Evolutionary conservation across 805 yeast genomes (phyloP), one percentile per base, ranked within the genome.

Genomic region (Alloascoidea africana): DNA sequence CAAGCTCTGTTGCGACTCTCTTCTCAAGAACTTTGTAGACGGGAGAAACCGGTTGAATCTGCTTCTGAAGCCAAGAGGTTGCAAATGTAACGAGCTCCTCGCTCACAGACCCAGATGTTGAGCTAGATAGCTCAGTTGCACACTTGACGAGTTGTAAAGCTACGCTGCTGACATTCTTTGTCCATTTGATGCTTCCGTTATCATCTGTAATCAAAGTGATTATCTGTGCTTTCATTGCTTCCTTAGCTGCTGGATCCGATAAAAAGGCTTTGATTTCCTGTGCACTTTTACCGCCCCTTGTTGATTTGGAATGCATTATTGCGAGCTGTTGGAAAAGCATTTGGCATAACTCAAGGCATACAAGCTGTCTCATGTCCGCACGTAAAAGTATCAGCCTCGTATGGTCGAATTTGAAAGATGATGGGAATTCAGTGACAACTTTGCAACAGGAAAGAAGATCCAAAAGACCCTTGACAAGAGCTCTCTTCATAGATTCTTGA

Each of bases 171-270:
- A 81, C 68, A 52, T 82, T 82, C 48, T 80, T 68, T 0, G 93
- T 81, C 93, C 93, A 82, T 57, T 83, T 80, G 38, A 81, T 73
- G 50, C 78, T 79, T 1, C 91, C 91, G 48, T 78, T 81, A 41
- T 77, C 84, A 55, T 82, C 91, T 16, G 85, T 73, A 13, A 82
- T 82, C 35, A 82, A 78, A 18, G 84, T 76, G 36, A 78, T 59
- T 32, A 82, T 70, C 48, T 81, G 85, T 37, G 62, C 73, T 52
- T 77, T 82, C 37, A 81, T 60, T 27, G 57, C 8, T 23, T 23
- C 30, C 8, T 8, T 8, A n/a, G 30, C n/a, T 8, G 30, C 30
- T n/a, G n/a, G n/a, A 8, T 23, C 13, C 8, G 30, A 23, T 8
- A 23, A n/a, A n/a, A n/a, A n/a, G n/a, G n/a, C n/a, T n/a, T n/a